A percentile compares a stretch with the other conserved stretches of the same genome.
These are phyloP conservation scores for Vitis amurensis DNA, from an alignment of 164 flowering plant species.

Conservation along the genomic window DNA sequence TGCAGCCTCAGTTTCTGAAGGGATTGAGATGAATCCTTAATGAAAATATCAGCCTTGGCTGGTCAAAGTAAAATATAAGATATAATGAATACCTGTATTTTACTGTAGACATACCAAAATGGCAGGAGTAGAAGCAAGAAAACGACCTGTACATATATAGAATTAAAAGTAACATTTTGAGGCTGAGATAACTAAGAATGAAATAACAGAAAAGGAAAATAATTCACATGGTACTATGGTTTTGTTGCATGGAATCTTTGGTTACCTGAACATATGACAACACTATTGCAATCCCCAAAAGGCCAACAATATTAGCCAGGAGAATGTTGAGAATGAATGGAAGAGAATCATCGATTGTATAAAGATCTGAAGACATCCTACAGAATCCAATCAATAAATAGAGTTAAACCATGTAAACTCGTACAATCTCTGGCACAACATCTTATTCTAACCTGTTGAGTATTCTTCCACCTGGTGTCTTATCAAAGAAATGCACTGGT, in stretches of 20 bases:
- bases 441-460: conserved; percentile 68
- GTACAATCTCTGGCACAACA: background rate
- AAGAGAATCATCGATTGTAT: conserved; percentile 93
- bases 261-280: conserved; percentile 85
- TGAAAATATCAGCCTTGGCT: background rate
- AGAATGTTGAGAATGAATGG: conserved; percentile 97
- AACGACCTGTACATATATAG: conserved; percentile 51
- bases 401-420: background rate
- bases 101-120: conserved; percentile 79
- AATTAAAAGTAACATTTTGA: background rate
- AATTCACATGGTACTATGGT: too few relatives aligned
- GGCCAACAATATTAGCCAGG: conserved; percentile 81
- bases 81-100: conserved; percentile 63
- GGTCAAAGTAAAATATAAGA: background rate
- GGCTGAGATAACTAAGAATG: background rate
- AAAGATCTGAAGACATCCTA: conserved; percentile 95
- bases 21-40: too few relatives aligned
- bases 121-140: conserved; percentile 81
- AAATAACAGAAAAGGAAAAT: background rate
- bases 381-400: conserved; percentile 15
- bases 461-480: conserved; percentile 90
- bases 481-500: conserved; percentile 82
- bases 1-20: too few relatives aligned
- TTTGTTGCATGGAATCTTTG: background rate
- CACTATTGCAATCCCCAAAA: conserved; percentile 76